Conservation (phyloP, 2,329 filamentous ascomycete species). For the Calonectria leucothoes region DNA sequence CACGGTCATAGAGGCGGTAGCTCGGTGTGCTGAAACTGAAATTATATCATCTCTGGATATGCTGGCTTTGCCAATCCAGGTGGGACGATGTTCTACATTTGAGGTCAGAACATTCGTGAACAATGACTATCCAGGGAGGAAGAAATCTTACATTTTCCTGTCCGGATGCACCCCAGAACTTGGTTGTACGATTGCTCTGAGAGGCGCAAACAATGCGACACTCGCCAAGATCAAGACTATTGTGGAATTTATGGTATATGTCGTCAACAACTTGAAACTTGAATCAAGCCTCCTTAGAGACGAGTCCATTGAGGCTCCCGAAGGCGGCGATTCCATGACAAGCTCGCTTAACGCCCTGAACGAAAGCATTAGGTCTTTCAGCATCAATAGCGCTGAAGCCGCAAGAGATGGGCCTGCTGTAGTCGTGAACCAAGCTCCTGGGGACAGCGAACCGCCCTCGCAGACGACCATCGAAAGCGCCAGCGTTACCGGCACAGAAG, state of each 20-base stretch:
- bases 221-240: slow-evolving; percentile 89
- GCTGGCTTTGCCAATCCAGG: slow-evolving; percentile 77
- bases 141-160: slow-evolving; percentile 96
- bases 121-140: slow-evolving; percentile 76
- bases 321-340: slow-evolving; percentile 58
- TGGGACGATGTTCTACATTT: slow-evolving; percentile 86
- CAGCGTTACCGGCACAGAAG: slow-evolving; percentile 42
- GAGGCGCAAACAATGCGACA: slow-evolving; percentile 79
- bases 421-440: slow-evolving; percentile 50
- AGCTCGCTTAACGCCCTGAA: slow-evolving; percentile 54
- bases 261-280: slow-evolving; percentile 96
- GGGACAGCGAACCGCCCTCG: slow-evolving; percentile 51
- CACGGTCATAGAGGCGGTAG: slow-evolving; percentile 94
- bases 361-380: slow-evolving; percentile 52
- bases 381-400: slow-evolving; percentile 45
- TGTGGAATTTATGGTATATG: slow-evolving; percentile 98
- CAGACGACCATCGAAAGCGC: slow-evolving; percentile 47
- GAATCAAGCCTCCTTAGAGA: slow-evolving; percentile 95
- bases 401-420: slow-evolving; percentile 45
- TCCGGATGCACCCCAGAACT: slow-evolving; percentile 91
- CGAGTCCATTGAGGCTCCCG: slow-evolving; percentile 87
- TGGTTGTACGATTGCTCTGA: slow-evolving; percentile 92
- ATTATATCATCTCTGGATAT: slow-evolving; percentile 97
- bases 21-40: slow-evolving; percentile 89
- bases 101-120: slow-evolving; percentile 97